Percentiles rank a stretch among this genome's conserved stretches.
Conservation (phyloP, 441 rosid species). For the Euphorbia schlechtendalii region DNA sequence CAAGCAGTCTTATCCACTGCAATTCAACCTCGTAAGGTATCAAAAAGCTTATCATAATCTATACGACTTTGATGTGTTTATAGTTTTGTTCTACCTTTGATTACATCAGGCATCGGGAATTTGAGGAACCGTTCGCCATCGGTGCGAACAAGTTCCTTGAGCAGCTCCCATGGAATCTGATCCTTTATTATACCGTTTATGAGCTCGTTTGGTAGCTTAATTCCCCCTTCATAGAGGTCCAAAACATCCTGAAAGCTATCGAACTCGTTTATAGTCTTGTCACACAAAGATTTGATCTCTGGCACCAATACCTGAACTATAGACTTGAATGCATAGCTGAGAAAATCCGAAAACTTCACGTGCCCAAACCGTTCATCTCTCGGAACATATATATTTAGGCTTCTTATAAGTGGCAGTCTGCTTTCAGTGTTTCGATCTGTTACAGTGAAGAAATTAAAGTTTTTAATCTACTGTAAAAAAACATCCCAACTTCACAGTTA, state of each 20-base stretch:
- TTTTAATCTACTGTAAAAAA: neutral
- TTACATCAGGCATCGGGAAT: conserved; percentile 73
- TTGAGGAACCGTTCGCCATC: conserved; percentile 64
- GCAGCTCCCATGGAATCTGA: conserved; percentile 62
- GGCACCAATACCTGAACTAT: conserved; percentile 55
- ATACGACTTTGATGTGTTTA: too few species aligned
- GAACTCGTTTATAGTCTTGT: conserved; percentile 75
- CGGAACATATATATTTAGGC: conserved; percentile 70
- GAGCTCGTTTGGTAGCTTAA: conserved; percentile 31
- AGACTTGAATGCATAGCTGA: conserved; percentile 70
- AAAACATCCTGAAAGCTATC: conserved; percentile 66
- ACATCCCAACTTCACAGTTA: neutral
- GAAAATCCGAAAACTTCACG: conserved; percentile 73
- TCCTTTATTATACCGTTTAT: conserved; percentile 39
- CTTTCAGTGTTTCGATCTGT: conserved; percentile 58
- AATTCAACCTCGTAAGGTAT: too few species aligned
- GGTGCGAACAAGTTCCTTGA: conserved; percentile 57
- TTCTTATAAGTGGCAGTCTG: conserved; percentile 60
- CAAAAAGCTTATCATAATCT: too few species aligned
- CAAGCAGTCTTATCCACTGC: conserved; percentile 65
- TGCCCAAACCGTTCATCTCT: conserved; percentile 76
- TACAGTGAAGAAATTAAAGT: conserved; percentile 10
- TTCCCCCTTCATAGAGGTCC: conserved; percentile 57
- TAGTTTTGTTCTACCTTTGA: too few species aligned
- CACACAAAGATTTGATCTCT: conserved; percentile 53